Conservation (phyloP, 257 asterid genomes). For the Prunella vulgaris region DNA sequence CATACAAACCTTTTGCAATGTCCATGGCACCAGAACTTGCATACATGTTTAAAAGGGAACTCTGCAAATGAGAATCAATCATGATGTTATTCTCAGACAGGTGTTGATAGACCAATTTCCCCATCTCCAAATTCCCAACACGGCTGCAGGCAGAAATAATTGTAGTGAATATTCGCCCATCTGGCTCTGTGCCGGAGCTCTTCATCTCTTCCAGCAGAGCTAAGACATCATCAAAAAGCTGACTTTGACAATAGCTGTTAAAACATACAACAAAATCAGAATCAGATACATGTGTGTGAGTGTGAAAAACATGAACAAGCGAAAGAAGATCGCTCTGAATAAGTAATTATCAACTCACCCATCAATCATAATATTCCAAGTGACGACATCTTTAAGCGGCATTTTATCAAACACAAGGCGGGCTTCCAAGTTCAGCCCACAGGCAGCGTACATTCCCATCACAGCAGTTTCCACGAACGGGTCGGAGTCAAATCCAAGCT, state of each 20-base stretch:
- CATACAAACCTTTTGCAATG: conserved; percentile 51
- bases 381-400: conserved; percentile 53
- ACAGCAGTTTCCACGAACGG: conserved; percentile 73
- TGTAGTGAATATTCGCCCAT: conserved; percentile 48
- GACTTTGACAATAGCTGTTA: conserved; percentile 61
- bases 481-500: conserved; percentile 49
- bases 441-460: conserved; percentile 50
- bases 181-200: conserved; percentile 42
- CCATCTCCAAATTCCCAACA: conserved; percentile 40
- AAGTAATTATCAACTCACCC: conserved; percentile 37
- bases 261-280: conserved; percentile 17
- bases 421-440: conserved; percentile 54
- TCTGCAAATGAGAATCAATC: conserved; percentile 51
- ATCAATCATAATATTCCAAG: conserved; percentile 72
- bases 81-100: conserved; percentile 33
- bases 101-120: conserved; percentile 45
- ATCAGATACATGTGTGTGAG: not conserved
- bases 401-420: conserved; percentile 74
- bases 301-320: not conserved
- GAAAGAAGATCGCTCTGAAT: not conserved
- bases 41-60: conserved; percentile 63
- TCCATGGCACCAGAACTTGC: conserved; percentile 61
- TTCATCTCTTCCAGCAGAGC: conserved; percentile 59
- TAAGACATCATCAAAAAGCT: conserved; percentile 50
- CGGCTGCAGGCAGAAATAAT: conserved; percentile 59